Evolutionary conservation across 306 rosid species (phyloP), one percentile per base, ranked within the genome.

Genomic region (Carpinus viminea): DNA sequence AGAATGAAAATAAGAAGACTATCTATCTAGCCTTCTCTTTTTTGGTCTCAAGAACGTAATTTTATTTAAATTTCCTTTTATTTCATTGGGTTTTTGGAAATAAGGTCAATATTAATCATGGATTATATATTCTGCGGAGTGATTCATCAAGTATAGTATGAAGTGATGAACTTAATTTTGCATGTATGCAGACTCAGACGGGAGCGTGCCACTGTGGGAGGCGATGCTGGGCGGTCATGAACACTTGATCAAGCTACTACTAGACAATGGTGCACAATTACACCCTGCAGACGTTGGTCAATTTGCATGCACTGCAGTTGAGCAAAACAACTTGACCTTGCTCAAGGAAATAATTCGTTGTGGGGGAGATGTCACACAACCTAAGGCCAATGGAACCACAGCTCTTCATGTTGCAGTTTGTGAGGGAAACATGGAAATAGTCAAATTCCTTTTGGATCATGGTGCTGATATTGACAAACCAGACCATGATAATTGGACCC

Each of bases 361-460:
- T 11, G 91, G 98, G 6, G 98, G 98, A 45, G 90, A 95, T 54
- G 74, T 95, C 82, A 85, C 90, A 6, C 66, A 73, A 36, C 71
- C 88, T 12, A 86, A 12, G 13, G 55, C 4, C 76, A 83, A 65
- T 17, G 98, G 96, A 70, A 72, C 53, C 73, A 91, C 99, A 0
- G 97, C 97, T 34, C 90, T 93, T 56, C 97, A 95, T 13, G 85
- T 87, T 51, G 98, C 99, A 1, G 98, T 95, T 7, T 82, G 89
- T 0, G 98, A 93, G 68, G 96, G 74, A 79, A 91, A 90, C 26
- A 64, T 61, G 46, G 93, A 88, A 59, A 83, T 90, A 2, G 98
- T 90, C 24, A 84, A 83, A 34, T 91, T 79, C 78, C 97, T 95
- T 47, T 68, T 95, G 78, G 82, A 83, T 20, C 78, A 84, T 6